Evolutionary conservation across 2,329 filamentous ascomycete genomes (phyloP).

Genomic region (Diplodia seriata): DNA sequence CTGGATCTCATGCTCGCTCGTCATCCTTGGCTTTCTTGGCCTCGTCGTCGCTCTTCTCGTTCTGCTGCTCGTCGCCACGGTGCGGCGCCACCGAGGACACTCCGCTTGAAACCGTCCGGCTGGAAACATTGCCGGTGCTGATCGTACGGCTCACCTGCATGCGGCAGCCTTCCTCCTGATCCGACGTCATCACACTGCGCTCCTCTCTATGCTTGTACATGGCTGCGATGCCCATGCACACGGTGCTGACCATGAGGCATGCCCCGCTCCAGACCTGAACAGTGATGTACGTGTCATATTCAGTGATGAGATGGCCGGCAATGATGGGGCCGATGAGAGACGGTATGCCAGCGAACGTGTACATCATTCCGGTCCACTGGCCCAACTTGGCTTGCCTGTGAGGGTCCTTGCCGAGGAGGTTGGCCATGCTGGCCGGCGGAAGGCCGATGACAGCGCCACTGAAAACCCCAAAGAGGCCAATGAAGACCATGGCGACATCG

Average conservation of each 20-base stretch:
- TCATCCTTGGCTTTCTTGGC: conserved; percentile 7
- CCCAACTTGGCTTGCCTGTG: conserved; percentile 52
- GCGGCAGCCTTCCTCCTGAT: background rate
- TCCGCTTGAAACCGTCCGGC: conserved; percentile 27
- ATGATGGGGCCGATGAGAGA: conserved; percentile 57
- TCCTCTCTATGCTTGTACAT: conserved; percentile 35
- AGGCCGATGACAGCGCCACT: conserved; percentile 59
- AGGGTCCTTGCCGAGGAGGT: conserved; percentile 50
- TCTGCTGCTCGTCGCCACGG: background rate
- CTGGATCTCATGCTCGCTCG: background rate
- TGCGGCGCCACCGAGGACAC: conserved; percentile 6
- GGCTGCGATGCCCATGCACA: conserved; percentile 50
- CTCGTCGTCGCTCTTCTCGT: conserved; percentile 8
- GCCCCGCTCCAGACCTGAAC: conserved; percentile 57
- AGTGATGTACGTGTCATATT: conserved; percentile 51
- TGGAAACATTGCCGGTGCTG: background rate
- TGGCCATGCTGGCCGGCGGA: conserved; percentile 57
- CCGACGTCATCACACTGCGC: background rate
- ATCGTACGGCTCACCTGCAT: background rate
- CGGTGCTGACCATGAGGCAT: conserved; percentile 50
- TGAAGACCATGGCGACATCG: conserved; percentile 54
- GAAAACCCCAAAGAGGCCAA: conserved; percentile 56
- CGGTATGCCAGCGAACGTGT: conserved; percentile 54
- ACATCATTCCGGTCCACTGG: conserved; percentile 63
- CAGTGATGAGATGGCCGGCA: conserved; percentile 54